Base-by-base conservation (phyloP, 495 filamentous ascomycete genomes). In the Aspergillus sclerotioniger region DNA sequence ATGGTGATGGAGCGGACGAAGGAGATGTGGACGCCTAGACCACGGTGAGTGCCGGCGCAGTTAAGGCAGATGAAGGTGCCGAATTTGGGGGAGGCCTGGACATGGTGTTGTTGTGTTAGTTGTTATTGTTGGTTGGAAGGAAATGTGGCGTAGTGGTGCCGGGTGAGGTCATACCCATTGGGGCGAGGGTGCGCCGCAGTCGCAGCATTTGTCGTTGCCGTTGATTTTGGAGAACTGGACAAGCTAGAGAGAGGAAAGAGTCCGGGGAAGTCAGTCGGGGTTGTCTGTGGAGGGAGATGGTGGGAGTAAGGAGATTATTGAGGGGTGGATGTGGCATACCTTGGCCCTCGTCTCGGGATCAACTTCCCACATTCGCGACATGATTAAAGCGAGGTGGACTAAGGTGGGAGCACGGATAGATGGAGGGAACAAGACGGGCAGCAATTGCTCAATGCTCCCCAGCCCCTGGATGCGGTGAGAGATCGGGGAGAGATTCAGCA, bases 1-100 rank as follows among this genome's bases (percentile, higher is more conserved):
- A 98, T 98, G 47, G 90, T 95, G 61, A 98, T 91, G 58, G 85
- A 90, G 60, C 94, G 88, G 53, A 98, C 91, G 76, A 98, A 98
- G 67, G 91, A 96, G 67, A 98, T 96, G 78, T 98, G 94, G 28
- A 98, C 94, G 52, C 94, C 94, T 15, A 98, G 83, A 3, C 91
- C 90, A 62, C 94, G 89, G 77, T 98, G 94, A 28, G 91, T 90
- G 60, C 94, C 94, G 49, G 94, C 94, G 76, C 94, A 98, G 58
- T 86, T 90, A 44, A 98, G 86, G 74, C 94, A 98, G 77, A 98
- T 96, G 74, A 98, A 98, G 73, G 95, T 89, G 62, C 84, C 84
- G 70, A 89, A 85, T 78, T 89, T 89, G 55, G 86, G 86, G 45
- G 84, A 87, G 41, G 85, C 85, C 83, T 86, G 50, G 48, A 17